These are phyloP conservation scores for Penicillium salamii DNA, from an alignment of 495 filamentous ascomycete species.

Conservation along the genomic window DNA sequence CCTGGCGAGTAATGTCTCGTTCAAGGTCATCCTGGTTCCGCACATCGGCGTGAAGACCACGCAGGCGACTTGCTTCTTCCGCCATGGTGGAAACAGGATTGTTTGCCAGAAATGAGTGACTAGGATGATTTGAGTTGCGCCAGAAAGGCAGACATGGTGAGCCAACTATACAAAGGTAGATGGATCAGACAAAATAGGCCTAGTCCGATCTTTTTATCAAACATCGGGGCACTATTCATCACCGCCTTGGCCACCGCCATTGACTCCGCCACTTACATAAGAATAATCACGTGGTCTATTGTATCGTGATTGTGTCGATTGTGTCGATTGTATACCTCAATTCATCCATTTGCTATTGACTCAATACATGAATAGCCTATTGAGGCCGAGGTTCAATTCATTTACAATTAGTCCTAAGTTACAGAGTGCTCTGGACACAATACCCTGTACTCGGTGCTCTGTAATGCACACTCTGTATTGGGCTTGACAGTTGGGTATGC, in stretches of 20 bases:
- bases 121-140: neutral
- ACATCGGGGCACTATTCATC: neutral
- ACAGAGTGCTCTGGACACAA: no score
- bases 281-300: no score
- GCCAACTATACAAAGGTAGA: conserved; percentile 1
- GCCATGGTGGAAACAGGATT: conserved; percentile 9
- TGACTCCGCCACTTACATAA: no score
- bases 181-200: neutral
- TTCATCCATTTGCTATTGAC: no score
- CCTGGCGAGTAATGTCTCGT: conserved; percentile 62
- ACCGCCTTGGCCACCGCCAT: conserved; percentile 1
- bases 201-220: conserved; percentile 2
- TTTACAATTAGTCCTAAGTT: no score
- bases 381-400: no score
- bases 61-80: conserved; percentile 59
- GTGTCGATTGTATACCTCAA: no score
- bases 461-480: no score
- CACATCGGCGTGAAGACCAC: conserved; percentile 67
- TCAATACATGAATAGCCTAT: no score
- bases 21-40: conserved; percentile 84
- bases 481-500: conserved; percentile 27
- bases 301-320: no score
- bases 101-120: conserved; percentile 7
- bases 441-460: no score
- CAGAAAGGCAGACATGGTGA: conserved; percentile 7